Evolutionary conservation across 306 rosid genomes (phyloP).

Genomic region (Fragaria ananassa): DNA sequence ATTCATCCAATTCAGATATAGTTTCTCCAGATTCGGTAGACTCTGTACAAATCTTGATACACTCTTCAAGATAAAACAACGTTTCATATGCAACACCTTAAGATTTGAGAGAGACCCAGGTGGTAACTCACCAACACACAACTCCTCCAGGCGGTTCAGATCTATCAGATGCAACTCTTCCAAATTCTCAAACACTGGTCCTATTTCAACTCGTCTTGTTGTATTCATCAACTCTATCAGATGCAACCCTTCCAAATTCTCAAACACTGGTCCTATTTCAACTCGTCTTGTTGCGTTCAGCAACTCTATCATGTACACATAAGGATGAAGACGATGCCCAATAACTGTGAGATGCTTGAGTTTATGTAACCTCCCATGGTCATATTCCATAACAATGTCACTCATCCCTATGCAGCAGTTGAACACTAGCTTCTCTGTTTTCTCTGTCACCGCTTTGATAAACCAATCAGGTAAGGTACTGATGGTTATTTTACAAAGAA

Average conservation of each 20-base stretch:
- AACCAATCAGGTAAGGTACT: not conserved
- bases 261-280: too few relatives aligned
- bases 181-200: not conserved
- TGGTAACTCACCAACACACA: not conserved
- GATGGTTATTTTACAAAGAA: not conserved
- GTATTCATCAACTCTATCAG: too few relatives aligned
- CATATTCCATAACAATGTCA: not conserved
- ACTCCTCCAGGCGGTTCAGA: not conserved
- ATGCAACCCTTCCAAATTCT: too few relatives aligned
- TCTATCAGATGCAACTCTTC: not conserved
- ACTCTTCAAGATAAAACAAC: not conserved
- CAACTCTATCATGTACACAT: too few relatives aligned
- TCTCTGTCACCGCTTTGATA: not conserved
- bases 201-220: not conserved
- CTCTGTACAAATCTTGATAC: constrained; percentile 3
- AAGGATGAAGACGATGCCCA: too few relatives aligned
- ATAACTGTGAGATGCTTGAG: not conserved
- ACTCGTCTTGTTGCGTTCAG: too few relatives aligned
- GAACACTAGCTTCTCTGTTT: not conserved
- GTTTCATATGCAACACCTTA: fast-evolving
- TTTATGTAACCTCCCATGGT: not conserved
- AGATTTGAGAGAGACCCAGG: not conserved
- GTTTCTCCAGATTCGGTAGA: not conserved
- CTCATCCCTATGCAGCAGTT: fast-evolving
- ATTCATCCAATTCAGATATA: too few relatives aligned